These are phyloP conservation scores for Amaranthus palmeri DNA, from an alignment of 148 eudicot genomes.

Conservation along the genomic window DNA sequence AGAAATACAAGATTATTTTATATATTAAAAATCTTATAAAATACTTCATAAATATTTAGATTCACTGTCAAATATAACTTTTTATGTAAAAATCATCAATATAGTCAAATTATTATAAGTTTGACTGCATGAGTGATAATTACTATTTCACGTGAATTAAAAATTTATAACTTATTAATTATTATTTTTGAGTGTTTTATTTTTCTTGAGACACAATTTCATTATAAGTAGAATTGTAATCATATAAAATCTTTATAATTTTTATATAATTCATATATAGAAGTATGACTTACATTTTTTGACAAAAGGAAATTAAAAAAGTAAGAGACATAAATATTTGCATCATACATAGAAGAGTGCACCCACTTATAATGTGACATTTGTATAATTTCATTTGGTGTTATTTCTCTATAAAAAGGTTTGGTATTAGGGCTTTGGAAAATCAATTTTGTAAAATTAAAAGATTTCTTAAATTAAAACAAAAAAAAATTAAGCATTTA, in stretches of 20 bases:
- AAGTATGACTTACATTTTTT: not conserved
- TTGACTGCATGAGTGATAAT: no score
- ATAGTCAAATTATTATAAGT: no score
- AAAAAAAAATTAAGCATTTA: not conserved
- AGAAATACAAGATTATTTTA: no score
- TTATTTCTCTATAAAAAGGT: not conserved
- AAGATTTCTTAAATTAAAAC: not conserved
- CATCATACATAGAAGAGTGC: not conserved
- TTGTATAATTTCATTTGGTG: slow-evolving; percentile 9
- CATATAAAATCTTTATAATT: not conserved
- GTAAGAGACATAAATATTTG: not conserved
- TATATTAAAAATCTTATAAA: no score
- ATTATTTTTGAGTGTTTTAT: no score
- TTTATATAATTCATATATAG: not conserved
- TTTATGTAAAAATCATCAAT: no score
- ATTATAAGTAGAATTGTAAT: not conserved
- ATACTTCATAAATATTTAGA: no score
- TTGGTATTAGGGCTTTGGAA: slow-evolving; percentile 3
- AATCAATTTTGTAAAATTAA: not conserved
- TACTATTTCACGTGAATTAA: no score
- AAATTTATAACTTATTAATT: no score
- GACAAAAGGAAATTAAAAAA: not conserved
- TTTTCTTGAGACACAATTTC: no score
- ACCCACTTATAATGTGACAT: slow-evolving; percentile 14
- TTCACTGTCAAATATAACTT: no score